A percentile compares a stretch with the other conserved stretches of the same genome.
Evolutionary conservation across 495 filamentous ascomycete species (phyloP).

Genomic region (Trichoderma reesei): DNA sequence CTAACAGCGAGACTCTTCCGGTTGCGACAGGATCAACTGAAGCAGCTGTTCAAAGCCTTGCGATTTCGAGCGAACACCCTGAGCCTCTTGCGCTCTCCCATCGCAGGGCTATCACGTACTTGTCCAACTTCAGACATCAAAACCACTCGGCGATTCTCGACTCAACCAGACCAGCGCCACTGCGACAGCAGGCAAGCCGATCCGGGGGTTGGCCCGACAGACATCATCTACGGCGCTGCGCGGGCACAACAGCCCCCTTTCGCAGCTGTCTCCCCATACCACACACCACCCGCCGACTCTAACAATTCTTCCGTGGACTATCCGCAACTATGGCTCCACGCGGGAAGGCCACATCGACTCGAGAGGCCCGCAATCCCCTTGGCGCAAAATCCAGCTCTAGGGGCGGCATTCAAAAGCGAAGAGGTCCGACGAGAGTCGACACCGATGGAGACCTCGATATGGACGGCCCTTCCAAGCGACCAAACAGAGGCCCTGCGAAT

Average conservation of each 20-base stretch:
- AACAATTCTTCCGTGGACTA: background rate
- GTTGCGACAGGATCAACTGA: background rate
- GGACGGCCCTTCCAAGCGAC: slow-evolving; percentile 36
- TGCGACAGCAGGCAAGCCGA: background rate
- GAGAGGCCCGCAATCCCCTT: slow-evolving; percentile 9
- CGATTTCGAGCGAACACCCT: background rate
- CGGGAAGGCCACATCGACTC: slow-evolving; percentile 6
- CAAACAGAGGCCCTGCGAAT: background rate
- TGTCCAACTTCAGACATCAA: background rate
- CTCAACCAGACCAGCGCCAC: background rate
- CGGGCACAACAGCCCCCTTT: background rate
- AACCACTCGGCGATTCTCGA: background rate
- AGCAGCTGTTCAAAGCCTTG: too few species aligned
- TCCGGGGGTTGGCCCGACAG: background rate
- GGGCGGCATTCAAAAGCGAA: slow-evolving; percentile 67
- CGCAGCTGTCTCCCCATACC: background rate
- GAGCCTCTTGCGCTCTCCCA: background rate
- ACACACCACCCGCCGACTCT: background rate
- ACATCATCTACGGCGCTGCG: background rate
- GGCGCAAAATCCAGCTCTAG: slow-evolving; percentile 21
- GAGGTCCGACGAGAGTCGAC: slow-evolving; percentile 45
- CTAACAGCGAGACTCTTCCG: background rate
- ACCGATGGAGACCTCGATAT: slow-evolving; percentile 78
- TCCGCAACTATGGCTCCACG: background rate
- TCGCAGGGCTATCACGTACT: too few species aligned